Evolutionary conservation across 2,329 filamentous ascomycete species (phyloP).

Genomic region (Nemania sp.): DNA sequence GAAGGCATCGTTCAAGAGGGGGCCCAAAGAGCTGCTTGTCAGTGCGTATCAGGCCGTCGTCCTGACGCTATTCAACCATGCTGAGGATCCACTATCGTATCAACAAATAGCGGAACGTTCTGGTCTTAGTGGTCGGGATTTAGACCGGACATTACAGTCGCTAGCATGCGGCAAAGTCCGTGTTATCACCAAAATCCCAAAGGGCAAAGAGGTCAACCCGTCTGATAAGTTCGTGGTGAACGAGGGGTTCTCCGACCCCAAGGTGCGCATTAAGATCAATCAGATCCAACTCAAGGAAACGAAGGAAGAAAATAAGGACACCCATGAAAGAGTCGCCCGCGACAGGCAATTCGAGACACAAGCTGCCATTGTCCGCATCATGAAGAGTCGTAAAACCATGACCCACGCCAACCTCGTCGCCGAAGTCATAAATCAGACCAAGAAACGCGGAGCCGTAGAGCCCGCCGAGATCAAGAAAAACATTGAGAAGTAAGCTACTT

Average conservation of each 20-base stretch:
- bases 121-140: conserved; percentile 73
- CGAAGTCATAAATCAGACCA: conserved; percentile 90
- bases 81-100: conserved; percentile 69
- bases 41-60: conserved; percentile 92
- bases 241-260: conserved; percentile 72
- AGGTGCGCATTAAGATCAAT: conserved; percentile 96
- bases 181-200: conserved; percentile 83
- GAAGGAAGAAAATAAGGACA: conserved; percentile 90
- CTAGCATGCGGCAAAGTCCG: conserved; percentile 88
- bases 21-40: conserved; percentile 84
- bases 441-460: conserved; percentile 82
- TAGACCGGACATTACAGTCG: conserved; percentile 90
- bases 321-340: conserved; percentile 83
- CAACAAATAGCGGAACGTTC: conserved; percentile 74
- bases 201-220: conserved; percentile 74
- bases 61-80: conserved; percentile 83
- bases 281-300: conserved; percentile 98
- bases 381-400: conserved; percentile 92
- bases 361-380: conserved; percentile 92
- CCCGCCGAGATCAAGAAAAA: conserved; percentile 91
- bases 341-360: conserved; percentile 96
- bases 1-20: conserved; percentile 77
- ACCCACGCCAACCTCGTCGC: conserved; percentile 83
- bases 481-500: conserved; percentile 79
- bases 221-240: conserved; percentile 89